Base-by-base conservation (phyloP, 164 flowering plant species). In the Hamamelis virginiana region DNA sequence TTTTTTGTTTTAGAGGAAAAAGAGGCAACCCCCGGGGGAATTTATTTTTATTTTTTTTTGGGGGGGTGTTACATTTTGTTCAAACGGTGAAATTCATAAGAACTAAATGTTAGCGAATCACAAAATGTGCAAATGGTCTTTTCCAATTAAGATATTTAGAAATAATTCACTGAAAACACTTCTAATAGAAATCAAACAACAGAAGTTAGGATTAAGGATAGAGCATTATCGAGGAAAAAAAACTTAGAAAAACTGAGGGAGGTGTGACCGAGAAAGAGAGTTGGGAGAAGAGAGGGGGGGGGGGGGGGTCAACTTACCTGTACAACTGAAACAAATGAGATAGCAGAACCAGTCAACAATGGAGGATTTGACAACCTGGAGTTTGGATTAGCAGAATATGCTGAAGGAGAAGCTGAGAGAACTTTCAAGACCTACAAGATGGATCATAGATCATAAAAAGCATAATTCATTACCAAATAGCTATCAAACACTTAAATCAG, bases 361-460 rank as follows among this genome's bases (percentile, higher is more conserved):
- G 97, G 98, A 66, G 97, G 96, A 72, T 19, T 84, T 65, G 93
- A 81, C 73, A 91, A 72, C 82, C 86, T 85, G 26, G 83, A 70
- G 47, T 80, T 80, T 13, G 94, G 98, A 69, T 89, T 90, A 52
- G 98, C 92, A 71, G 97, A 93, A 83, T 91, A 93, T 13, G 98
- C 96, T 11, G 98, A 74, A 59, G 95, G 86, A 58, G 99, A 93
- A 15, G 98, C 98, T 46, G 99, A 86, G 5, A 96, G 98, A 69
- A 82, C 98, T 78, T 90, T 90, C 80, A 90, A 66, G 15, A 90
- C 91, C 99, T 96, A 75, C 22, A 73, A 6, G 70, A 21, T 1
- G 63, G 41, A 33, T 33, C 41, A 33, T 33, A 33, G 12, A 12
- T 47, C 51, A 47, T 47, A 47, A 47, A 1, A 47, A 9, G 51